These are phyloP conservation scores for Fraxinus floribunda DNA, from an alignment of 305 asterid genomes.

Conservation along the genomic window DNA sequence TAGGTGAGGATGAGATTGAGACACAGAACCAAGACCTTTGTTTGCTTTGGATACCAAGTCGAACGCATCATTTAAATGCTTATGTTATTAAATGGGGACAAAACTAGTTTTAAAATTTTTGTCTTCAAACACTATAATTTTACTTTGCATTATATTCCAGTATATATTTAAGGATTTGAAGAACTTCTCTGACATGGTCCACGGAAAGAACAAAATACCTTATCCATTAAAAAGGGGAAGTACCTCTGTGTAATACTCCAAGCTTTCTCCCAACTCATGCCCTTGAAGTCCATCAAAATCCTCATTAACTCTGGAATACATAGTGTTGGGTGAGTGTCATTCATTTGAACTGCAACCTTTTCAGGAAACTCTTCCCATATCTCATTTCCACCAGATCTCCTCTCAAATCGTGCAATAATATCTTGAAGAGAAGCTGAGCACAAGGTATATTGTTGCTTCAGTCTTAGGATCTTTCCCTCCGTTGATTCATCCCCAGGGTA, in stretches of 20 bases:
- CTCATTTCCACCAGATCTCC: conserved; percentile 61
- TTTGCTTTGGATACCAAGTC: neutral
- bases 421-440: conserved; percentile 97
- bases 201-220: neutral
- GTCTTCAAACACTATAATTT: neutral
- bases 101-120: neutral
- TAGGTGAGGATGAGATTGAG: neutral
- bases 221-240: neutral
- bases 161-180: neutral
- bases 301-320: conserved; percentile 93
- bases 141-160: neutral
- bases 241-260: conserved; percentile 87
- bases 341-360: conserved; percentile 96
- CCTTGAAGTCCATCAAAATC: conserved; percentile 83
- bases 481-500: conserved; percentile 88
- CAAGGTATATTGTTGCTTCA: conserved; percentile 89
- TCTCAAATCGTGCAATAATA: conserved; percentile 75
- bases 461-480: conserved; percentile 75
- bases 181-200: neutral
- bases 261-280: conserved; percentile 77
- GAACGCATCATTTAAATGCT: neutral
- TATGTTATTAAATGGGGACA: neutral
- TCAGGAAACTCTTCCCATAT: conserved; percentile 85
- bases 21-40: neutral
- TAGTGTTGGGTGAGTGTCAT: conserved; percentile 92